Base-by-base conservation (phyloP, 352 stramenopile species). In the Phytophthora boehmeriae region DNA sequence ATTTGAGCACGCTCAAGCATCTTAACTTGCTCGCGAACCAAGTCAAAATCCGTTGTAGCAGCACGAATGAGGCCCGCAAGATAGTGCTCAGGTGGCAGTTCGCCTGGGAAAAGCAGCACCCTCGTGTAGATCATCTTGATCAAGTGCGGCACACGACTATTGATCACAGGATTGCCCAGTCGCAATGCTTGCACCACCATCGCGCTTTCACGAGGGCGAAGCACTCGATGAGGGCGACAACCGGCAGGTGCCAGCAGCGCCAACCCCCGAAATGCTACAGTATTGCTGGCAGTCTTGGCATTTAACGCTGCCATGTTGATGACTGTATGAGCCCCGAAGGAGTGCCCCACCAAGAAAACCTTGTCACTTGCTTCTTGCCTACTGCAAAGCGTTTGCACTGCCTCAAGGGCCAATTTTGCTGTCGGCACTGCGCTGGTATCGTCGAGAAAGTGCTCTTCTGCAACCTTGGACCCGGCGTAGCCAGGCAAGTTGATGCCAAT, bases 401-500 rank as follows among this genome's bases (percentile, higher is more conserved):
- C 76, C 42, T 73, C 53, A 1, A 83, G 44, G 5, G 64, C 65
- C 56, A 84, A 59, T 4, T 28, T 46, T 20, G 73, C 74, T 2
- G 58, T 65, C 0, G 73, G 59, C 8, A 78, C 23, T 5, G 70
- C 65, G 16, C 65, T 81, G 3, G 72, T 68, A n/a, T 59, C 41
- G 9, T 80, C 56, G 16, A 78, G 60, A 42, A 72, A 77, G 25
- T 60, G 46, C 16, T 73, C 65, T 27, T 48, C 45, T 0, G 63
- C 45, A 16, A 76, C 66, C 2, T n/a, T 61, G 1, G 73, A 81
- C 1, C 59, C 67, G 19, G 36, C 56, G 44, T 86, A 89, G 8
- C 80, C 80, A 6, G 80, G 78, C 28, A 89, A 50, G 27, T 90
- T 86, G 39, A 92, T 27, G 1, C 58, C 80, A 5, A 92, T 45